phyloP scores from a whole-genome alignment of 2,329 filamentous ascomycete genomes.

The Ilyonectria robusta region DNA sequence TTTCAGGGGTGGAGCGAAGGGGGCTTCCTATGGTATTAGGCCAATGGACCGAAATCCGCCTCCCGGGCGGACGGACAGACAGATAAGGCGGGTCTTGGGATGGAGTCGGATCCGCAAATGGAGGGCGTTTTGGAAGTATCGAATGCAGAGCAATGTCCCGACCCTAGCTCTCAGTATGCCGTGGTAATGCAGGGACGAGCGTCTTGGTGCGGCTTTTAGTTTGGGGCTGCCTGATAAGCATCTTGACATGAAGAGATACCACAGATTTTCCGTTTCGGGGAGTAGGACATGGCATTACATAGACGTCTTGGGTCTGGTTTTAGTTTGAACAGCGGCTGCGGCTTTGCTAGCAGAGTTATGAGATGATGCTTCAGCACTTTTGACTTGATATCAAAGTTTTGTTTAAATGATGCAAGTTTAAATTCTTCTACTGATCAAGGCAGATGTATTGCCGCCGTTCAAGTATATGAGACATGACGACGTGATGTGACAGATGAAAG shows the following conservation, averaged over 20 bases:
- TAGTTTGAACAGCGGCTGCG: neutral
- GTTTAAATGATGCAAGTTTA: slow-evolving; percentile 19
- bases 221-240: neutral
- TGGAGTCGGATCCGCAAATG: slow-evolving; percentile 18
- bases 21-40: slow-evolving; percentile 4
- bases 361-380: neutral
- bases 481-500: slow-evolving; percentile 23
- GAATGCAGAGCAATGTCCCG: neutral
- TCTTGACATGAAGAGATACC: neutral
- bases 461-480: slow-evolving; percentile 19
- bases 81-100: slow-evolving; percentile 25
- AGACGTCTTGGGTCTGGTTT: neutral
- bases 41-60: slow-evolving; percentile 7
- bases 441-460: neutral
- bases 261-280: neutral
- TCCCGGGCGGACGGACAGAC: slow-evolving; percentile 16
- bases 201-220: neutral
- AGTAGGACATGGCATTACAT: slow-evolving; percentile 18
- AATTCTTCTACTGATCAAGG: slow-evolving; percentile 9
- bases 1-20: slow-evolving; percentile 24
- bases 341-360: neutral
- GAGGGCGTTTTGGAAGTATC: slow-evolving; percentile 6
- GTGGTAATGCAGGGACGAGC: slow-evolving; percentile 3
- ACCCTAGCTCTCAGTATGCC: slow-evolving; percentile 5
- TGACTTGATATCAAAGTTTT: neutral